A percentile compares a stretch with the other conserved stretches of the same genome.
phyloP scores from a whole-genome alignment of 164 flowering plant species.

The Umbilicus rupestris region DNA sequence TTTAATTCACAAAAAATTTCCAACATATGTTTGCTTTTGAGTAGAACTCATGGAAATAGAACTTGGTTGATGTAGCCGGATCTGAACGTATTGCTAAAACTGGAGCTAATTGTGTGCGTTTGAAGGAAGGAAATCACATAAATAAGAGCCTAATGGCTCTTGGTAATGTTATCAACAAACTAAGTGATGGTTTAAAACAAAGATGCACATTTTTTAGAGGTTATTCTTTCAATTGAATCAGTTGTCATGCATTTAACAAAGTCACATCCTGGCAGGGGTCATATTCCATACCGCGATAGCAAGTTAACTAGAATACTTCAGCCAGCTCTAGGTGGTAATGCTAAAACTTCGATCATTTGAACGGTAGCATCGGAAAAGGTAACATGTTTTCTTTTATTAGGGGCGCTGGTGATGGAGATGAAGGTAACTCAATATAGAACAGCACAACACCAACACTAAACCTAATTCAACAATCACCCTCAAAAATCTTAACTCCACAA shows the following conservation, averaged over 20 bases:
- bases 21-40: not conserved
- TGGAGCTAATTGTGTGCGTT: conserved; percentile 87
- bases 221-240: not conserved
- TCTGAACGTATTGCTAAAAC: conserved; percentile 95
- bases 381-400: conserved; percentile 4
- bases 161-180: conserved; percentile 91
- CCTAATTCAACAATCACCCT: no score
- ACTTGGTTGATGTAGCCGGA: conserved; percentile 96
- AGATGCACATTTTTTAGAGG: conserved; percentile 32
- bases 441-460: no score
- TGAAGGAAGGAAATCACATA: conserved; percentile 94
- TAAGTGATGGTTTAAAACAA: conserved; percentile 83
- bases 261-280: conserved; percentile 49
- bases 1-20: no score
- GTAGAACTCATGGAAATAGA: conserved; percentile 27
- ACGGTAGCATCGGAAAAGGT: conserved; percentile 98
- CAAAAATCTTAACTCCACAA: no score
- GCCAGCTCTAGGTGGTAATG: conserved; percentile 98
- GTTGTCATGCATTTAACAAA: not conserved
- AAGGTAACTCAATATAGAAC: not conserved
- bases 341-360: conserved; percentile 93
- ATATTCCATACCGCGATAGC: conserved; percentile 96
- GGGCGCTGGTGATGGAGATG: not conserved
- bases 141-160: conserved; percentile 95
- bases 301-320: conserved; percentile 95